Evolutionary conservation across 2,329 filamentous ascomycete species (phyloP), one percentile per base, ranked within the genome.

Genomic region (Aureobasidium sp.): DNA sequence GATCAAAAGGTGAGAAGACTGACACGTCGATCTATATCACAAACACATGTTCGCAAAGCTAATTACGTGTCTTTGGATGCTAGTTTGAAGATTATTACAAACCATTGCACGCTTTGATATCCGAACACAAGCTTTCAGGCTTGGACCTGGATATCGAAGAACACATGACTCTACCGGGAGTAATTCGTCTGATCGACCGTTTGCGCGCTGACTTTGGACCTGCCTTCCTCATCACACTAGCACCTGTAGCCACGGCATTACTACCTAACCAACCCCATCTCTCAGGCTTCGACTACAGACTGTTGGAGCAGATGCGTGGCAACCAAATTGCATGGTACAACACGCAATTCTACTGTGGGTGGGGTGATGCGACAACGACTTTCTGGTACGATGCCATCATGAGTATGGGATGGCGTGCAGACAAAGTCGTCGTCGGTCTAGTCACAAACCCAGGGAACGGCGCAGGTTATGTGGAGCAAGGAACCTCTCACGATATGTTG

Each of bases 261-360:
- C 75, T 90, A 11, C 76, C 77, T 0, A 69, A 75, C 0, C 68
- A 71, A 58, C 77, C 77, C 2, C 89, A 90, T 71, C 80, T 96
- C 3, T 91, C 87, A 63, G 92, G 91, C 0, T 96, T 96, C 73
- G 82, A 85, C 71, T 96, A 96, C 73, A 80, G 85, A 48, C 79
- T 85, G 11, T 81, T 97, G 2, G 90, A 96, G 71, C 79, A 81
- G 11, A 80, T 84, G 72, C 79, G 84, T 6, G 86, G 87, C 0
- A 74, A 73, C 16, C 81, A 87, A 47, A 88, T 96, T 32, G 80
- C 81, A 3, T 97, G 91, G 85, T 96, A 96, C 73, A 96, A 96
- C 71, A 81, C 87, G 6, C 92, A 97, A 71, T 96, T 96, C 74
- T 97, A 97, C 79, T 94, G 89, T 70, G 91, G 91, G 1, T 97